Percentiles rank a stretch among this genome's conserved stretches.
phyloP scores from a whole-genome alignment of 2,329 filamentous ascomycete species.

The Colletotrichum nymphaeae region DNA sequence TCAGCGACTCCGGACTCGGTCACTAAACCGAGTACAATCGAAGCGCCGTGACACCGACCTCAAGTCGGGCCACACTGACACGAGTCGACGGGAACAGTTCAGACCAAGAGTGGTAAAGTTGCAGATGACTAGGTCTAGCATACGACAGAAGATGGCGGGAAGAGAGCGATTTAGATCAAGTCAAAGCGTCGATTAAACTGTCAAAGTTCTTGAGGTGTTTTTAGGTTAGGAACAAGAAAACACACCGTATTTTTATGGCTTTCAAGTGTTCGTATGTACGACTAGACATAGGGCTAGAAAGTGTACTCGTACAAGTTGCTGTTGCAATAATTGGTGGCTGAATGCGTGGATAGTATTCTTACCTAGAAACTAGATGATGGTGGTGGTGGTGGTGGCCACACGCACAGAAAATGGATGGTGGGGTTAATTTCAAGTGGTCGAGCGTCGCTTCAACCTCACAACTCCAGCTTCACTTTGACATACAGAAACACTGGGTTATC shows the following conservation, averaged over 20 bases:
- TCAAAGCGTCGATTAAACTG: background rate
- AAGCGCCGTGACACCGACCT: background rate
- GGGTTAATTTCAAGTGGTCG: background rate
- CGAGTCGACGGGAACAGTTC: background rate
- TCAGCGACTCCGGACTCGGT: constrained; percentile 25
- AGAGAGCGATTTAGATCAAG: background rate
- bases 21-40: constrained; percentile 3
- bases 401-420: background rate
- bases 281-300: background rate
- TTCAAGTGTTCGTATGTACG: background rate
- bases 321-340: background rate
- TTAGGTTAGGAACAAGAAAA: background rate
- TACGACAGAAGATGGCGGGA: background rate
- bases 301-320: background rate
- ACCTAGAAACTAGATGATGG: background rate
- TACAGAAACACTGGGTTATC: background rate
- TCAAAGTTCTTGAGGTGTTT: background rate
- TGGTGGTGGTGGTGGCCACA: background rate
- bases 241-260: background rate
- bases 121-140: background rate
- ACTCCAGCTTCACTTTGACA: background rate
- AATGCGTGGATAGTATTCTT: background rate
- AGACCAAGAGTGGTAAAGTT: background rate
- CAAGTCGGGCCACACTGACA: background rate
- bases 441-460: constrained; percentile 1